Evolutionary conservation across 805 yeast species (phyloP).

Genomic region (Priceomyces haplophilus): DNA sequence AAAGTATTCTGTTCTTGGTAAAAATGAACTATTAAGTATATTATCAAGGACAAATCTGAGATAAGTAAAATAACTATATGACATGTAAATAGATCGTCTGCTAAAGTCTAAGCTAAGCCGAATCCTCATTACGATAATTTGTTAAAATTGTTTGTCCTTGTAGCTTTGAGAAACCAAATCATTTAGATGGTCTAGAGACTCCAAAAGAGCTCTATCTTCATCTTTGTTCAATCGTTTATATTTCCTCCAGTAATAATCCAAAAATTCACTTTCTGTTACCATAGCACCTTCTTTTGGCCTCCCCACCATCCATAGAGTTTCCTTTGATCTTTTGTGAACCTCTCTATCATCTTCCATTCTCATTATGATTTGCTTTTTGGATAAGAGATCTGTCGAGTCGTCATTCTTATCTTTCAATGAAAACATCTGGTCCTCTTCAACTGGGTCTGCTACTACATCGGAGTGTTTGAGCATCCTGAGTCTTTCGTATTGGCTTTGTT

Average conservation of each 20-base stretch:
- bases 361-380: constrained; percentile 56
- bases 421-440: constrained; percentile 27
- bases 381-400: constrained; percentile 16
- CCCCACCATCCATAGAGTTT: constrained; percentile 69
- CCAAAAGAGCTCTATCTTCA: constrained; percentile 41
- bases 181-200: constrained; percentile 53
- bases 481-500: constrained; percentile 52
- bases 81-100: constrained; percentile 2
- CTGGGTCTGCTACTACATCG: constrained; percentile 19
- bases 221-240: constrained; percentile 45
- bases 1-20: constrained; percentile 60
- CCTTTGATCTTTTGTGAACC: constrained; percentile 80
- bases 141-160: constrained; percentile 39
- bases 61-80: background rate
- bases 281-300: constrained; percentile 36
- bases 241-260: constrained; percentile 48
- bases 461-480: constrained; percentile 36
- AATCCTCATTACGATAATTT: background rate
- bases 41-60: constrained; percentile 24
- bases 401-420: constrained; percentile 19
- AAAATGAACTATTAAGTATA: constrained; percentile 62
- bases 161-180: constrained; percentile 53
- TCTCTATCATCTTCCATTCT: constrained; percentile 95
- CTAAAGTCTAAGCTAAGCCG: background rate
- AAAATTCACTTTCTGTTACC: constrained; percentile 37